These are phyloP conservation scores for Allium fistulosum DNA, from an alignment of 106 monocot genomes.

Conservation along the genomic window DNA sequence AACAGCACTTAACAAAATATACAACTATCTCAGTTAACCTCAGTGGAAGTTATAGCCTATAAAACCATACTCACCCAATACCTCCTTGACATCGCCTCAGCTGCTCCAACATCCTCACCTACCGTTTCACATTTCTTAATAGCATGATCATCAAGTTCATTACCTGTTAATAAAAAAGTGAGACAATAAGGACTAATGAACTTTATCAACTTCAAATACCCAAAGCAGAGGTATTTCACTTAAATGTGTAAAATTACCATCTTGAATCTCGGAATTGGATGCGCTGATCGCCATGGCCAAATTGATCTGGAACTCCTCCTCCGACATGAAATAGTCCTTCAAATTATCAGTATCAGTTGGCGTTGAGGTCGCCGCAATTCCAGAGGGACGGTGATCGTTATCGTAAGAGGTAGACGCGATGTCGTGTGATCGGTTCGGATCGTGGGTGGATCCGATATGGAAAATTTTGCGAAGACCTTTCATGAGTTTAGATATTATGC, in stretches of 20 bases:
- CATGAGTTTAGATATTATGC: constrained; percentile 6
- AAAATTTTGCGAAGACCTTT: constrained; percentile 2
- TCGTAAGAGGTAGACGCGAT: constrained; percentile 5
- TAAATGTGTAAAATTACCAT: constrained; percentile 70
- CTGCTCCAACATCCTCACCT: constrained; percentile 30
- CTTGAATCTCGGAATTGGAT: constrained; percentile 62
- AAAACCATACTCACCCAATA: constrained; percentile 19
- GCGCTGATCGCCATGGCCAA: constrained; percentile 93
- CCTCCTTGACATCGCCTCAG: constrained; percentile 16
- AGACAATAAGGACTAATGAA: too few relatives aligned
- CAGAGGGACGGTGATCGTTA: constrained; percentile 12
- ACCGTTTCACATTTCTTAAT: neutral
- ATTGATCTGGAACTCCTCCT: constrained; percentile 98
- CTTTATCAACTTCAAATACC: neutral
- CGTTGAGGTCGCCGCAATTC: neutral
- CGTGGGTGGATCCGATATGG: constrained; percentile 13
- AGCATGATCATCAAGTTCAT: too few relatives aligned
- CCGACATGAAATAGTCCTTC: constrained; percentile 64
- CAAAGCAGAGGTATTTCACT: constrained; percentile 38
- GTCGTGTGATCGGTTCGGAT: constrained; percentile 13
- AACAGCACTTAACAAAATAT: neutral
- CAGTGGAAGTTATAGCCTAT: too few relatives aligned
- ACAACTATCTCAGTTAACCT: too few relatives aligned
- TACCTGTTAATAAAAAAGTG: too few relatives aligned
- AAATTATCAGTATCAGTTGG: constrained; percentile 9